Conservation (phyloP, 805 yeast genomes). For the Kuraishia molischiana region DNA sequence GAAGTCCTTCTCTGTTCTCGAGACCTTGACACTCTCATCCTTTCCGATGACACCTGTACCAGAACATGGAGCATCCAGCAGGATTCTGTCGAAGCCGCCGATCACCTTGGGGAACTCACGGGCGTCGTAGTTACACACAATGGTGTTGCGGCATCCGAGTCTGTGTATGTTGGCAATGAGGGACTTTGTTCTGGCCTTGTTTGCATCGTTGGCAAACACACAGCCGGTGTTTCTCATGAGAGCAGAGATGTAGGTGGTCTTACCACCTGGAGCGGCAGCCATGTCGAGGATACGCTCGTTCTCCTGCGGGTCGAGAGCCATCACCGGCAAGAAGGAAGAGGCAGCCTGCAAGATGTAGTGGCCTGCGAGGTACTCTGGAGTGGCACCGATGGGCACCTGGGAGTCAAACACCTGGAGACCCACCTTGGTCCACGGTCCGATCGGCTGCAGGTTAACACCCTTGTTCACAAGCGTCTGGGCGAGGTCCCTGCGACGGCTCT, state of each 20-base stretch:
- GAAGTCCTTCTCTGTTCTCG: constrained; percentile 93
- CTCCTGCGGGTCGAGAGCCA: constrained; percentile 97
- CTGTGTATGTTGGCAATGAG: constrained; percentile 96
- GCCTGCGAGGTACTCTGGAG: constrained; percentile 97
- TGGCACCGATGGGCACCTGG: constrained; percentile 99
- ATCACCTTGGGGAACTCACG: constrained; percentile 96
- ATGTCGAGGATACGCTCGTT: constrained; percentile 92
- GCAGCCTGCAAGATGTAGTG: constrained; percentile 98
- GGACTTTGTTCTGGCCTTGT: constrained; percentile 93
- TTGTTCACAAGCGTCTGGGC: constrained; percentile 92
- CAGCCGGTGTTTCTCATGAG: constrained; percentile 97
- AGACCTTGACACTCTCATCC: constrained; percentile 88
- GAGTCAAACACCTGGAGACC: constrained; percentile 97
- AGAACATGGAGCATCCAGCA: constrained; percentile 97
- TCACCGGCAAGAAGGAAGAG: constrained; percentile 92
- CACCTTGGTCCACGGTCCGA: constrained; percentile 96
- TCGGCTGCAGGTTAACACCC: constrained; percentile 95
- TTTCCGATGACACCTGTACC: constrained; percentile 99
- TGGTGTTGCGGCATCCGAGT: constrained; percentile 91
- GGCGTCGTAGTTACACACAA: constrained; percentile 96
- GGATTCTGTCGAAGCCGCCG: constrained; percentile 94
- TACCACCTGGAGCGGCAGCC: constrained; percentile 99
- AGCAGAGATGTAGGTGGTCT: constrained; percentile 90
- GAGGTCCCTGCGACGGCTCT: constrained; percentile 89
- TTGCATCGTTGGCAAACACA: constrained; percentile 94